Base-by-base conservation (phyloP, 108 stramenopile species). In the Cyclostephanos tholiformis region DNA sequence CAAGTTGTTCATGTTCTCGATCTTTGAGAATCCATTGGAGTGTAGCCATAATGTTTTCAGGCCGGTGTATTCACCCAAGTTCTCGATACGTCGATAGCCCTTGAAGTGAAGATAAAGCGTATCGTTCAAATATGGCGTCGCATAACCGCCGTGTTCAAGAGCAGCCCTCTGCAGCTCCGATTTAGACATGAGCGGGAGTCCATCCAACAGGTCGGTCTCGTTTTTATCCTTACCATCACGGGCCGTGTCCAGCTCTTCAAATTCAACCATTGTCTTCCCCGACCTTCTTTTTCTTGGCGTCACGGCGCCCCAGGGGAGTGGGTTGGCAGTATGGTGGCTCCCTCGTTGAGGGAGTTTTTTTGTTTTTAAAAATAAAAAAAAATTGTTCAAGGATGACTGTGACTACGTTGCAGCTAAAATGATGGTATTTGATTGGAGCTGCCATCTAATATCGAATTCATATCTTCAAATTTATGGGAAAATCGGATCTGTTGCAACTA, bases 71-170 rank as follows among this genome's bases (percentile, higher is more conserved):
- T 82, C 84, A 20, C 86, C 86, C 1, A 95, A 79, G 51, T 93
- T 92, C 61, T 91, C 87, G 39, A 91, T 89, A 8, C 66, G 50
- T 17, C 68, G 76, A 60, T 80, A 93, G 6, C 92, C 94, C 69
- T 87, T 87, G 76, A 85, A 95, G 65, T 95, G 94, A 2, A 95
- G 82, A 61, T 93, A 92, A 6, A 95, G 77, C 6, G 75, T 89
- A 27, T 91, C 91, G 56, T 95, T 95, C 20, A 95, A 77, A 44
- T 84, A 86, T 7, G 94, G 94, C 5, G 88, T 91, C 43, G 84
- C 78, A 48, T 95, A 95, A 7, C 92, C 92, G 26, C 69, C 82
- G 30, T 88, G 69, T 44, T 74, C 85, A 12, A 84, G 63, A 17
- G 80, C 72, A 4, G 73, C 80, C 27, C 35, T 23, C 0, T 43